Base-by-base conservation (phyloP, 257 asterid genomes). In the Linaria vulgaris region DNA sequence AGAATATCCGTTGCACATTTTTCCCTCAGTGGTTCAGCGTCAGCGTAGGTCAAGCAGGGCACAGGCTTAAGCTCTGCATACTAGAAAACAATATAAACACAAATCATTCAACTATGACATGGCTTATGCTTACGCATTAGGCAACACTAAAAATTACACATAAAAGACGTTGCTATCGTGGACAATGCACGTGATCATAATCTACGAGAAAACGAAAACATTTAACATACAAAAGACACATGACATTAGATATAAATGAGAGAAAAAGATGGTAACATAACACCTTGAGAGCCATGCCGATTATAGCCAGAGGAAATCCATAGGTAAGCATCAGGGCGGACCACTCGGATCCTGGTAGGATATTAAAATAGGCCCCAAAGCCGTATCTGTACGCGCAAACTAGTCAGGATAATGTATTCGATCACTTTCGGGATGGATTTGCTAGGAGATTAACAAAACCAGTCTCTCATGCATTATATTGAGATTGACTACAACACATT, bases 221-320 rank as follows among this genome's bases (percentile, higher is more conserved):
- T 23, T 16, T 6, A 31, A 16, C 44, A 12, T 27, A 44, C n/a
- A 57, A 41, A 10, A 8, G 41, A 31, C 24, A 39, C 19, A 39
- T 30, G 45, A 53, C 20, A 44, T 51, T 34, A 34, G 38, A 39
- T 15, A 34, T 11, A 34, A 4, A 34, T 7, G 41, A 34, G 34
- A 17, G 39, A 31, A 43, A 71, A 17, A 3, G 10, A 34, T 52
- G 52, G 41, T 70, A 74, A 94, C n/a, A n/a, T n/a, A n/a, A n/a
- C n/a, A n/a, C 99, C 97, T 94, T 94, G 72, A 94, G 88, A 79
- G 99, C 99, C 99, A 94, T 94, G 81, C 99, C 99, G 41, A 94
- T 90, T 25, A 94, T 88, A 43, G 96, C 88, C 14, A 94, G 95
- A 60, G 99, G 99, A 80, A 94, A 94, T 39, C 99, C 99, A 64